Conservation (phyloP, 2,329 filamentous ascomycete genomes). For the Sclerotinia borealis region DNA sequence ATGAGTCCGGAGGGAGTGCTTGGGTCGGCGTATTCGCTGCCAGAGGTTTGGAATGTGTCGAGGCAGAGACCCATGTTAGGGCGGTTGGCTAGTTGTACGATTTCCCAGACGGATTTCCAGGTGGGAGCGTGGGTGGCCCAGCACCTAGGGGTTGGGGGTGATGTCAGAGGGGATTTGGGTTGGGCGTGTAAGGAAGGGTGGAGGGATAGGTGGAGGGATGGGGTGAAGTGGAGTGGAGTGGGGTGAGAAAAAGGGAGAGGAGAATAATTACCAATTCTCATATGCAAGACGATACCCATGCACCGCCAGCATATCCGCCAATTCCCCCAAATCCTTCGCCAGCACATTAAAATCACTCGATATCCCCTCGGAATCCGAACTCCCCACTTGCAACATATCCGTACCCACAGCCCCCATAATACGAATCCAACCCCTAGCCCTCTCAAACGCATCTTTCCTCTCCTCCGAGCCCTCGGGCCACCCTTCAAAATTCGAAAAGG, state of each 20-base stretch:
- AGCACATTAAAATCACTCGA: slow-evolving; percentile 36
- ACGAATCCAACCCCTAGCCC: slow-evolving; percentile 59
- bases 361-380: slow-evolving; percentile 2
- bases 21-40: slow-evolving; percentile 68
- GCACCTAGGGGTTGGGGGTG: slow-evolving; percentile 43
- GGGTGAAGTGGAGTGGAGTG: neutral
- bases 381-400: slow-evolving; percentile 59
- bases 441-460: slow-evolving; percentile 54
- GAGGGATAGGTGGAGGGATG: neutral
- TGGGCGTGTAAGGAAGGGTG: too few species aligned
- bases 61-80: slow-evolving; percentile 68
- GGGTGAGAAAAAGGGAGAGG: neutral
- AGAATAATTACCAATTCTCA: slow-evolving; percentile 54
- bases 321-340: slow-evolving; percentile 55
- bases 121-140: slow-evolving; percentile 65
- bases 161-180: neutral
- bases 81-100: slow-evolving; percentile 56
- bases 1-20: slow-evolving; percentile 55
- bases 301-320: slow-evolving; percentile 55
- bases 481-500: slow-evolving; percentile 72
- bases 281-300: slow-evolving; percentile 61
- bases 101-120: slow-evolving; percentile 66
- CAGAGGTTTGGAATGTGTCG: slow-evolving; percentile 71
- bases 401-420: slow-evolving; percentile 67
- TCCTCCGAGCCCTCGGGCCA: slow-evolving; percentile 56